A percentile compares a stretch with the other conserved stretches of the same genome.
These are phyloP conservation scores for Tricholoma flavovirens DNA, from an alignment of 768 basidiomycete species.

Conservation along the genomic window DNA sequence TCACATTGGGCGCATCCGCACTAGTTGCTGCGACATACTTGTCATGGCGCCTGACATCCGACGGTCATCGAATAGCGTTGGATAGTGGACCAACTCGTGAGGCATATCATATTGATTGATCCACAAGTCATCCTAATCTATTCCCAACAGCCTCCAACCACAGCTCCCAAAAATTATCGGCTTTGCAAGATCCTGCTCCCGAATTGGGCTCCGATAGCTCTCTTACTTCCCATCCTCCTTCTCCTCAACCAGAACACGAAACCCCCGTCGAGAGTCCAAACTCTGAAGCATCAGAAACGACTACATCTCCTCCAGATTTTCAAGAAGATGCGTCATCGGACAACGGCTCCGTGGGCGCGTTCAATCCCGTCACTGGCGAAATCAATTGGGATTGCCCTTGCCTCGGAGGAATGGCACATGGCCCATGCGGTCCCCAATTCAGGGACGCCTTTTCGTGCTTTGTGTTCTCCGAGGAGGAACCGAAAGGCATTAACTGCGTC, in stretches of 20 bases:
- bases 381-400: constrained; percentile 99
- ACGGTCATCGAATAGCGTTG: constrained; percentile 38
- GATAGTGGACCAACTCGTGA: constrained; percentile 35
- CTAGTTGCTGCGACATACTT: constrained; percentile 40
- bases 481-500: constrained; percentile 96
- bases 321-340: constrained; percentile 8
- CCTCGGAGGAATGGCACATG: constrained; percentile 97
- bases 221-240: constrained; percentile 2
- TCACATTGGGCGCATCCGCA: constrained; percentile 40
- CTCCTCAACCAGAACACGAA: constrained; percentile 6
- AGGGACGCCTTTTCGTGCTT: constrained; percentile 97
- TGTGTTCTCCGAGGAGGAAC: constrained; percentile 88
- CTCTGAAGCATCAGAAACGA: neutral
- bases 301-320: neutral
- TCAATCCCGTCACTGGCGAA: constrained; percentile 94
- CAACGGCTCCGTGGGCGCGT: constrained; percentile 48
- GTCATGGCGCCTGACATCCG: constrained; percentile 41
- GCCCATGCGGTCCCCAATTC: constrained; percentile 92
- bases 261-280: neutral
- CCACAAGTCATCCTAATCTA: neutral
- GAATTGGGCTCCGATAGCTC: neutral
- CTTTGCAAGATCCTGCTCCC: neutral
- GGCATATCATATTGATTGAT: neutral
- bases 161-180: neutral
- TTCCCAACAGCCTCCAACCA: neutral